Evolutionary conservation across 2,329 filamentous ascomycete genomes (phyloP), one percentile per base, ranked within the genome.

Genomic region (Microsporum ferrugineum): DNA sequence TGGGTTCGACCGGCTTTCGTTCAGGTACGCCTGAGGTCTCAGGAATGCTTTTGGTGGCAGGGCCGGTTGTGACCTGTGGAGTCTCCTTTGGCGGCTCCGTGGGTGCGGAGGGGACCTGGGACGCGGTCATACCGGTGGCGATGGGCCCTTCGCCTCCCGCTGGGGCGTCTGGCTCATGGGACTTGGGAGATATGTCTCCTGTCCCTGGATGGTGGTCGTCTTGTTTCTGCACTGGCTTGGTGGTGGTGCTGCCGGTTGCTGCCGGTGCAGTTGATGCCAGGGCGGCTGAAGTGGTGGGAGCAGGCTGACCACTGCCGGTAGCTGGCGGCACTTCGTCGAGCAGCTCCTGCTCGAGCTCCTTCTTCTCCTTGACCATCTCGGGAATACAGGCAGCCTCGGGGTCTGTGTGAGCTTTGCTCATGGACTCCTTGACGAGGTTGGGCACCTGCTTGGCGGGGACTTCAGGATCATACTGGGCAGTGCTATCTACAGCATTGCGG

Each of bases 301-400:
- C 72, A 34, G 76, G 75, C 60, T 66, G 62, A 5, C 75, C 75
- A n/a, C 67, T 64, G 2, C 70, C 72, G n/a, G 76, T 70, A 14
- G 70, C 68, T 4, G 69, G 63, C 0, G 66, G 66, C 8, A 78
- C 70, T 53, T 73, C 74, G 62, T 83, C 80, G 56, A 91, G 77
- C 6, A 95, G 79, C 75, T 95, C 87, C 31, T 82, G 73, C 77
- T 95, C 89, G 3, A 91, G 80, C 7, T 78, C 80, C 71, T 83
- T 84, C 82, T 94, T 94, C 67, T 91, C 88, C 64, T 82, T 76
- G 5, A 94, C 88, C 17, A 85, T 87, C 60, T 80, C 79, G 1
- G 83, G 77, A 72, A 85, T 87, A 60, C 82, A 81, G 39, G 87
- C 83, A 38, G 89, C 89, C 74, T 94, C 89, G 6, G 88, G 86